These are phyloP conservation scores for Hymenoscyphus repandus DNA, from an alignment of 2,329 filamentous ascomycete genomes.

Conservation along the genomic window DNA sequence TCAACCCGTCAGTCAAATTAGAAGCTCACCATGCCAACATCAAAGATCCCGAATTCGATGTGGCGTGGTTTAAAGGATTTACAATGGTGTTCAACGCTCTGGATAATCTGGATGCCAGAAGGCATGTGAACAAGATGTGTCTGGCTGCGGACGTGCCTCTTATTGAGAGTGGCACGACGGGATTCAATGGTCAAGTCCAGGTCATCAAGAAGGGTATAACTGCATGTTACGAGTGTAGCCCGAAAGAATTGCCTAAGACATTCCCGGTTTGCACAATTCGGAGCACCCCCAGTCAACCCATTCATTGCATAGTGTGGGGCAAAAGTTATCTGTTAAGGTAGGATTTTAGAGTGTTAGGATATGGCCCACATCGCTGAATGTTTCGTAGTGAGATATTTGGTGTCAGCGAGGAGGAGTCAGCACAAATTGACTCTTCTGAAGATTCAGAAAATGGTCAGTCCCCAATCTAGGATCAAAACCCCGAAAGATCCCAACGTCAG, in stretches of 20 bases:
- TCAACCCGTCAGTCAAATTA: constrained; percentile 84
- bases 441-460: constrained; percentile 70
- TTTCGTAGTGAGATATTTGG: constrained; percentile 73
- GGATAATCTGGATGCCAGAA: constrained; percentile 88
- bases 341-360: constrained; percentile 8
- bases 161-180: constrained; percentile 94
- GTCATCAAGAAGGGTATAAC: constrained; percentile 89
- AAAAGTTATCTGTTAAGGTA: constrained; percentile 90
- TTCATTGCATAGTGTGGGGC: constrained; percentile 98
- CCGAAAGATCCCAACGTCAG: neutral
- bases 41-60: constrained; percentile 80
- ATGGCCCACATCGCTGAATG: constrained; percentile 27
- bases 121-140: constrained; percentile 98
- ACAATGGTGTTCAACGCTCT: constrained; percentile 91
- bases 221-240: constrained; percentile 92
- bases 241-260: constrained; percentile 84
- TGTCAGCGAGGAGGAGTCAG: constrained; percentile 77
- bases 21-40: constrained; percentile 92
- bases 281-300: constrained; percentile 91
- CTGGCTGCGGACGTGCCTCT: constrained; percentile 83
- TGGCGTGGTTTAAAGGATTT: constrained; percentile 83
- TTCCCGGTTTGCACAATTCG: constrained; percentile 97
- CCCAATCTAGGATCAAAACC: neutral
- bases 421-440: constrained; percentile 72
- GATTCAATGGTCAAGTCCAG: constrained; percentile 96